A percentile compares a stretch with the other conserved stretches of the same genome.
These are phyloP conservation scores for Monosporozyma solicola DNA, from an alignment of 805 yeast genomes.

Conservation along the genomic window DNA sequence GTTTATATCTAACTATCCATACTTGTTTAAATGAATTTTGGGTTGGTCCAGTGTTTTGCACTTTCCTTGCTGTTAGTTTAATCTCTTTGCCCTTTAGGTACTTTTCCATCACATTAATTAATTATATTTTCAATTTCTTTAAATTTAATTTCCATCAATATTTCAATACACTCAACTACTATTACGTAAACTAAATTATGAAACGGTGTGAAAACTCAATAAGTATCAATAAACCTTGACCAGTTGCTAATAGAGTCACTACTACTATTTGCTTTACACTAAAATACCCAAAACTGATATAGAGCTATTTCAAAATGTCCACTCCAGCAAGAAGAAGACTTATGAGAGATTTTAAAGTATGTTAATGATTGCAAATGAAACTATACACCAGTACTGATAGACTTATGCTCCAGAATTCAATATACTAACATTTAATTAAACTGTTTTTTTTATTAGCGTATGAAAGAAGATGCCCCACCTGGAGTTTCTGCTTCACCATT, in stretches of 20 bases:
- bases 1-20: too few species aligned
- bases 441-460: slow-evolving; percentile 41
- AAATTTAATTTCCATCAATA: neutral
- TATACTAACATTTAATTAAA: neutral
- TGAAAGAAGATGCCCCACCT: slow-evolving; percentile 97
- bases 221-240: neutral
- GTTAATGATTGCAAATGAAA: slow-evolving; percentile 17
- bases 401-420: neutral
- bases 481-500: slow-evolving; percentile 97
- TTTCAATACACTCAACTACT: neutral
- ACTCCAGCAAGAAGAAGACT: slow-evolving; percentile 98
- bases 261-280: neutral
- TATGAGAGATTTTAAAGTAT: slow-evolving; percentile 92
- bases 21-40: too few species aligned
- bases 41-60: too few species aligned
- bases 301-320: slow-evolving; percentile 48
- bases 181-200: neutral
- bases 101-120: neutral
- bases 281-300: neutral
- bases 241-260: neutral
- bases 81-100: neutral
- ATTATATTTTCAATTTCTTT: neutral
- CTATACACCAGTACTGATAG: neutral
- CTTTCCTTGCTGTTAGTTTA: neutral
- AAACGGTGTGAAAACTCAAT: neutral